These are phyloP conservation scores for Teunomyces panamensis DNA, from an alignment of 805 yeast species.

Conservation along the genomic window DNA sequence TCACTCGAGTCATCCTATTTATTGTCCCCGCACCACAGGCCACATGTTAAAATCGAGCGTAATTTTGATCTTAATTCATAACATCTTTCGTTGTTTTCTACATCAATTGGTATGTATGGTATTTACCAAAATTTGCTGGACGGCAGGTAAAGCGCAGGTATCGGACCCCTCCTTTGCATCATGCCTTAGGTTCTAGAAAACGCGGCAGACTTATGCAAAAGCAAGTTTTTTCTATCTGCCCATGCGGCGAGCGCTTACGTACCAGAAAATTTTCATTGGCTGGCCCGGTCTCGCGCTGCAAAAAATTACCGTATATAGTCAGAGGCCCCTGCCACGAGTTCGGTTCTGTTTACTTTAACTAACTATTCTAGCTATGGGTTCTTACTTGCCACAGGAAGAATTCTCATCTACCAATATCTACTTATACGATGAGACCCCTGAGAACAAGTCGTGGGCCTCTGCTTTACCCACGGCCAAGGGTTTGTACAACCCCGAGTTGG, in stretches of 20 bases:
- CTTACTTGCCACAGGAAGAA: constrained; percentile 40
- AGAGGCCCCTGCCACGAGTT: not conserved
- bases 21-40: not conserved
- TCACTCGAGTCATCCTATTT: not conserved
- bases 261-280: constrained; percentile 4
- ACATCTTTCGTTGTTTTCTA: not conserved
- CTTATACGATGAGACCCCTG: constrained; percentile 70
- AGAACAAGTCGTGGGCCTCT: constrained; percentile 88
- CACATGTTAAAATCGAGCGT: too few relatives aligned
- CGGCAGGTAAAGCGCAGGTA: too few relatives aligned
- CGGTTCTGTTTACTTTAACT: not conserved
- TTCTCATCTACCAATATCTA: constrained; percentile 43
- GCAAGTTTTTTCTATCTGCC: not conserved
- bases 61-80: not conserved
- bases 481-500: constrained; percentile 88
- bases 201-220: not conserved
- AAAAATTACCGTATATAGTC: not conserved
- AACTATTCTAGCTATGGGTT: constrained; percentile 19
- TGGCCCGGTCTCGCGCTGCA: constrained; percentile 3
- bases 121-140: too few relatives aligned
- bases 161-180: too few relatives aligned
- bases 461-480: constrained; percentile 85
- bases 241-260: constrained; percentile 2
- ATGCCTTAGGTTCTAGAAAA: too few relatives aligned
- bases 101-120: not conserved